Conservation (phyloP, 805 yeast species). For the Blastobotrys parvus region DNA sequence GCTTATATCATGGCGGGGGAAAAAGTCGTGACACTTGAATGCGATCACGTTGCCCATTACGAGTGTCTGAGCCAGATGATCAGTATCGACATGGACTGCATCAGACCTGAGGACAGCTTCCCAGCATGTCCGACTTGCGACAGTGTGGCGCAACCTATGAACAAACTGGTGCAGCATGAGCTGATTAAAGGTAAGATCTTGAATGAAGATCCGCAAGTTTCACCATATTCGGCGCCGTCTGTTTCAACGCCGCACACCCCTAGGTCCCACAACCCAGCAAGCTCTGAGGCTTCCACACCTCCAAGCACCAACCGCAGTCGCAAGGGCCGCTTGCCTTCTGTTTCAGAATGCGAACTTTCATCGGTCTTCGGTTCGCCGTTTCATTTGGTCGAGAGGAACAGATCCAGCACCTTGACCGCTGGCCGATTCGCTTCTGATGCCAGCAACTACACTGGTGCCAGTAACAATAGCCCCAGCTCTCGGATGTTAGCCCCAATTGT, state of each 20-base stretch:
- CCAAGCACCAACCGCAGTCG: too few relatives aligned
- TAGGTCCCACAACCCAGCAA: neutral
- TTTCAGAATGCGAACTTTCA: neutral
- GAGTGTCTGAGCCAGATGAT: constrained; percentile 12
- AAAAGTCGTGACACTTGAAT: constrained; percentile 10
- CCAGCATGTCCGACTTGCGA: constrained; percentile 17
- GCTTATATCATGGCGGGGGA: constrained; percentile 13
- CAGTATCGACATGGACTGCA: constrained; percentile 3
- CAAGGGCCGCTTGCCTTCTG: too few relatives aligned
- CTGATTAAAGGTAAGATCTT: constrained; percentile 6
- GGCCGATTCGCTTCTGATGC: neutral
- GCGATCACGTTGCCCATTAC: constrained; percentile 16
- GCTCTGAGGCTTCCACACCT: neutral
- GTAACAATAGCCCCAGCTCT: too few relatives aligned
- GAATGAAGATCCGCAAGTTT: too few relatives aligned
- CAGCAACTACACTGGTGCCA: neutral
- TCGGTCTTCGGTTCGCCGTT: too few relatives aligned
- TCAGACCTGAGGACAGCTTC: constrained; percentile 5
- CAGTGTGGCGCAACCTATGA: constrained; percentile 10
- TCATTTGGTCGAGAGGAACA: too few relatives aligned
- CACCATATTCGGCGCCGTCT: neutral
- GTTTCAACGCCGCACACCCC: neutral
- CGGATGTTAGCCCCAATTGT: neutral
- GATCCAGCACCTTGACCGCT: neutral
- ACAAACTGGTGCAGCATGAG: constrained; percentile 8